Conservation (phyloP, 352 stramenopile species). For the Phytopythium chamaehyphon region DNA sequence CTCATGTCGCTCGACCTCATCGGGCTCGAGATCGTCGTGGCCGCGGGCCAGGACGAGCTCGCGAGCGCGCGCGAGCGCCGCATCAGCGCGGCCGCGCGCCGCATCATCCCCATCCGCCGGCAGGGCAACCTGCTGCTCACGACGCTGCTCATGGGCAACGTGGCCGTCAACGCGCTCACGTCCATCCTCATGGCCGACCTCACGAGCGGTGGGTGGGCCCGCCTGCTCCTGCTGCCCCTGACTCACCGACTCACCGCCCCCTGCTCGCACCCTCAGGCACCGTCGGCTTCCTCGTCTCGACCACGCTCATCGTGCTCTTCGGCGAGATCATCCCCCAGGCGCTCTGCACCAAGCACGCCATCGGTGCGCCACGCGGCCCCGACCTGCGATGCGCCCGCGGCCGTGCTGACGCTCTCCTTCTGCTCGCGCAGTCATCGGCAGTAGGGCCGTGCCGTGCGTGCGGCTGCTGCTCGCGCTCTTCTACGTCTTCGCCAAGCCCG, state of each 20-base stretch:
- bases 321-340: constrained; percentile 90
- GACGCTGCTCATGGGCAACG: constrained; percentile 95
- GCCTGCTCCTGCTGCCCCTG: neutral
- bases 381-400: neutral
- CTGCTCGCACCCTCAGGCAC: constrained; percentile 7
- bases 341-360: constrained; percentile 77
- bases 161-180: constrained; percentile 94
- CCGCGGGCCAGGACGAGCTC: constrained; percentile 81
- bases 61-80: constrained; percentile 60
- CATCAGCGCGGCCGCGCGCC: constrained; percentile 53
- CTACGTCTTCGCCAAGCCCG: constrained; percentile 92
- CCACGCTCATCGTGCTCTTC: constrained; percentile 93
- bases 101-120: constrained; percentile 88
- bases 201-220: constrained; percentile 5
- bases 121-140: constrained; percentile 96
- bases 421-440: constrained; percentile 42
- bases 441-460: constrained; percentile 88
- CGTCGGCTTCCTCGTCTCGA: constrained; percentile 71
- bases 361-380: constrained; percentile 54
- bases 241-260: constrained; percentile 74
- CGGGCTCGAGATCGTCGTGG: constrained; percentile 96
- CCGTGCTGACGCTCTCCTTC: neutral
- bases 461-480: constrained; percentile 92
- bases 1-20: constrained; percentile 98
- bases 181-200: constrained; percentile 91